Base-by-base conservation (phyloP, 805 yeast species). In the Metschnikowia peoriensis region DNA sequence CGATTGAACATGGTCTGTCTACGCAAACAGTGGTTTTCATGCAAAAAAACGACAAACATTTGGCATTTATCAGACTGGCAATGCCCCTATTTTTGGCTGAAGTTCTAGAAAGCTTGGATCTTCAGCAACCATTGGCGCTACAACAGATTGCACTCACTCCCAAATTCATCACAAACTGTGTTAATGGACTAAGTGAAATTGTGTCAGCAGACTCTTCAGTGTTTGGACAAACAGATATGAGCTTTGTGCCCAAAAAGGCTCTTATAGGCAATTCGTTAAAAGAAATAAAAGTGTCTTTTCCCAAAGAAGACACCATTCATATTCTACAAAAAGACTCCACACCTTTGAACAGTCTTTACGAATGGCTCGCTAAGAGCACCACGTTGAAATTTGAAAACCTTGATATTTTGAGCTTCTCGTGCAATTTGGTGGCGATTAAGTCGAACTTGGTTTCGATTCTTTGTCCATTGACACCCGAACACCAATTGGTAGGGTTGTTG, bases 21-120 rank as follows among this genome's bases (percentile, higher is more conserved):
- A 34, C 42, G 0, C 60, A 56, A 16, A n/a, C 53, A 7, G 50
- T 52, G 16, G 54, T 48, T 2, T 56, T 56, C 38, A 7, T 58
- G 1, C 34, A 38, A 29, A 27, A 50, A 27, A 44, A 38, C 15
- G 43, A 40, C 11, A 32, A 41, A 3, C 35, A 38, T 16, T 15
- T 38, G 14, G 55, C 52, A 5, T 44, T 58, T 7, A 22, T 58
- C 4, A 15, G 41, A 12, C 47, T 50, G 41, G 17, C 47, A 4
- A 40, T 46, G 38, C 53, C 60, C 2, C 5, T 46, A 34, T 52
- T 56, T 27, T 27, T 58, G 15, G 49, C 41, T 3, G 55, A 52
- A 39, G 51, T 53, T n/a, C 38, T 58, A 10, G 61, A 56, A 32
- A 49, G 55, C 9, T 46, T 56, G 15, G 54, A 51, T 28, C 42